Base-by-base conservation (phyloP, 1,284 basidiomycete genomes). In the Ustilago curta region DNA sequence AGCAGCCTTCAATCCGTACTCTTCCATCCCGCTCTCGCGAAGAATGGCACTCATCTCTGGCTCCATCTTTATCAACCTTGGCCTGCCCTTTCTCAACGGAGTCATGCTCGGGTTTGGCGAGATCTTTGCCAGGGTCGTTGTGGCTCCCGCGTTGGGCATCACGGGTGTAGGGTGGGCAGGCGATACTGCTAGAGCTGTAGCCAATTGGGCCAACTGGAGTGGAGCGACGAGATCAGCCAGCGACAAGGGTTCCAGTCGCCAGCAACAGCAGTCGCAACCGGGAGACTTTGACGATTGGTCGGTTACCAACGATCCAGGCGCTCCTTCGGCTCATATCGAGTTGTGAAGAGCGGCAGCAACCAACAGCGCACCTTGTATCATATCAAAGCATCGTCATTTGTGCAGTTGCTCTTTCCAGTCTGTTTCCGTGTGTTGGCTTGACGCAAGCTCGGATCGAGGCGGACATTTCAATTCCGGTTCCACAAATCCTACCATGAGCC, bases 61-160 rank as follows among this genome's bases (percentile, higher is more conserved):
- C 4, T 91, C 92, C 8, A 85, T 98, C 63, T 92, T 92, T 40
- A 95, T 98, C 87, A 98, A 99, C 85, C 86, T 99, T 65, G 86
- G 95, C 2, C 88, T 98, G 44, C 96, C 96, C 0, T 99, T 99
- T 84, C 89, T 98, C 50, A 98, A 98, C 83, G 96, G 96, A 29
- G 92, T 98, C 79, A 97, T 98, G 94, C 90, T 98, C 50, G 96
- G 96, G 11, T 95, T 98, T 82, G 96, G 96, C 25, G 96, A 99
- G 86, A 94, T 99, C 63, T 95, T 97, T 82, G 96, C 95, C 19
- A 91, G 94, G 85, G 91, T 94, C 69, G 89, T 94, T 16, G 87
- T 97, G 19, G 88, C 82, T n/a, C 83, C 83, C 5, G 73, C 71
- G 25, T 58, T 83, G 8, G 82, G 82, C 4, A 65, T 80, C 45